Base-by-base conservation (phyloP, 2,329 filamentous ascomycete species). In the Fusarium chaquense region DNA sequence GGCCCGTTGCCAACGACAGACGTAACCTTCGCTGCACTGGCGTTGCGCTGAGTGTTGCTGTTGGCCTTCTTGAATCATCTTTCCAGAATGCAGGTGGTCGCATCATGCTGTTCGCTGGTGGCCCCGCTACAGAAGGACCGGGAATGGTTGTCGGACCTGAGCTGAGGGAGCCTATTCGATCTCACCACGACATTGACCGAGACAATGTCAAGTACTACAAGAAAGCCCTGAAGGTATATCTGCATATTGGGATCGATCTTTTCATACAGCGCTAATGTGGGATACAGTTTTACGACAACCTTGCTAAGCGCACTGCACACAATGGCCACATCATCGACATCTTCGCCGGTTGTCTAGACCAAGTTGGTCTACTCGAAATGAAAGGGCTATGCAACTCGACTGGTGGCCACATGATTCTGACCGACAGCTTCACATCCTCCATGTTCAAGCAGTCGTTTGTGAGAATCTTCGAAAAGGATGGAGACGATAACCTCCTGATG, bases 151-250 rank as follows among this genome's bases (percentile, higher is more conserved):
- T 99, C 78, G 94, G 94, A 4, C 93, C 96, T 26, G 96, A 99
- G 81, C 84, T 99, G 71, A 92, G 95, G 79, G 96, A 99, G 79
- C 94, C 97, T 12, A 98, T 99, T 71, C 91, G 96, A 77, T 98
- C 95, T 43, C 96, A 99, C 82, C 96, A 99, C 81, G 96, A 99
- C 76, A 99, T 99, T 80, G 96, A 99, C 79, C 90, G 94, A 61
- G 96, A 99, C 81, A 98, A 98, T 79, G 97, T 97, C 83, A 99
- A 99, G 81, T 98, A 98, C 83, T 98, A 97, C 84, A 99, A 99
- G 86, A 99, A 99, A 83, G 96, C 96, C 24, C 82, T 98, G 52
- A 99, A 98, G 89, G 92, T 93, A 80, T 62, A 15, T 84, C 18
- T 36, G 16, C 22, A 33, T 15, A 8, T 9, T 15, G 9, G 6